Evolutionary conservation across 139 green algal genomes (phyloP).

Genomic region (Picochlorum sp.): DNA sequence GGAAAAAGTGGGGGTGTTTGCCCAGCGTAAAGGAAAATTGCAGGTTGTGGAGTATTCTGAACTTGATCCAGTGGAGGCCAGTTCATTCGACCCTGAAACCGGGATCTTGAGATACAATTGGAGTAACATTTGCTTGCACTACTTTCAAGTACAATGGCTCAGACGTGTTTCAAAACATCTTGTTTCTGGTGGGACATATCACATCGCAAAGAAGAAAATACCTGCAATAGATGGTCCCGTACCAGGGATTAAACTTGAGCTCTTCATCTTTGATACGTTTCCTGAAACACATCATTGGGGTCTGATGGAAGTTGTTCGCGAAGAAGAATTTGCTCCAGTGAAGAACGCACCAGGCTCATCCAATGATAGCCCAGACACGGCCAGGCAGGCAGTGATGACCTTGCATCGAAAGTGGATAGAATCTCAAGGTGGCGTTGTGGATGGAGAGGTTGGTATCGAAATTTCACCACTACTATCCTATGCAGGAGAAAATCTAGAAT

Average conservation of each 20-base stretch:
- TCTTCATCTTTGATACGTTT: conserved; percentile 97
- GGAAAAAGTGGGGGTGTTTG: conserved; percentile 83
- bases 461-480: conserved; percentile 61
- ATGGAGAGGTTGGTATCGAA: conserved; percentile 41
- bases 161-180: conserved; percentile 19
- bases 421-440: conserved; percentile 25
- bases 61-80: conserved; percentile 52
- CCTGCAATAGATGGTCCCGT: conserved; percentile 36
- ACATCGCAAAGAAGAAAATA: conserved; percentile 84
- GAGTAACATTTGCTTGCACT: conserved; percentile 96
- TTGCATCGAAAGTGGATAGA: conserved; percentile 54
- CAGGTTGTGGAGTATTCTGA: conserved; percentile 89
- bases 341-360: conserved; percentile 67
- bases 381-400: conserved; percentile 49
- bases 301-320: conserved; percentile 50
- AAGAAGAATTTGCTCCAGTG: conserved; percentile 78
- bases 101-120: conserved; percentile 71
- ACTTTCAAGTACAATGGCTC: conserved; percentile 75
- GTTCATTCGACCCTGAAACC: conserved; percentile 36
- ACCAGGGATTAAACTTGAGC: conserved; percentile 84
- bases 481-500: conserved; percentile 59
- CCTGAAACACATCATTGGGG: conserved; percentile 27
- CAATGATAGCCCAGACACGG: conserved; percentile 75
- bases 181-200: conserved; percentile 43
- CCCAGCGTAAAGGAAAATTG: conserved; percentile 19